Evolutionary conservation across 768 basidiomycete genomes (phyloP).

Genomic region (Suillus variegatus): DNA sequence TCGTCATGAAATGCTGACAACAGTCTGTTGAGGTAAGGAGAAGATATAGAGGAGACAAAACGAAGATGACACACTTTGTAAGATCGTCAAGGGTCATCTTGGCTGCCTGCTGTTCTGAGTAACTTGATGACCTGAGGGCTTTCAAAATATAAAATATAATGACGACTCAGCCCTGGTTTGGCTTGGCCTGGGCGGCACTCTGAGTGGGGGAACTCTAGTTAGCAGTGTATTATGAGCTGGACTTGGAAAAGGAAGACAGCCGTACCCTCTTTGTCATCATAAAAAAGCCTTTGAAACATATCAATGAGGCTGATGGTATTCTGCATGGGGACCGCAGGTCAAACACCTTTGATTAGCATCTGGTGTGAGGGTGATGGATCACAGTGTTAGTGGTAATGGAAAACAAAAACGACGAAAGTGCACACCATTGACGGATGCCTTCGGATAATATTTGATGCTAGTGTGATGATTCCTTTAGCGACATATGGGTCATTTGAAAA

Average conservation of each 20-base stretch:
- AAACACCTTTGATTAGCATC: neutral
- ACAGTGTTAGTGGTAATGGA: no score
- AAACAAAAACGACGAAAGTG: neutral
- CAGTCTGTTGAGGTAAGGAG: constrained; percentile 60
- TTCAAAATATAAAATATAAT: neutral
- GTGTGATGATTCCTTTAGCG: no score
- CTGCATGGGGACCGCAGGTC: neutral
- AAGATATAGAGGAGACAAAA: neutral
- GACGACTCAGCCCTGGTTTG: neutral
- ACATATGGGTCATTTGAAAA: no score
- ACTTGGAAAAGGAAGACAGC: neutral
- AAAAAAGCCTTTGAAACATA: no score
- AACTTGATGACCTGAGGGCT: constrained; percentile 26
- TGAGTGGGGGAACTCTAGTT: neutral
- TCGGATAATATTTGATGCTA: no score
- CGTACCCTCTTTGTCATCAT: neutral
- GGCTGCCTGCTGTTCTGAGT: constrained; percentile 76
- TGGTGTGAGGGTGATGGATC: no score
- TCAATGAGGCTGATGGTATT: neutral
- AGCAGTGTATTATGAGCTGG: neutral
- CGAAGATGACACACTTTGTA: constrained; percentile 60
- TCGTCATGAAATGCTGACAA: neutral
- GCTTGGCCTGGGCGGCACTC: no score
- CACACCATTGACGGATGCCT: no score
- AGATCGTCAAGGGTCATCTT: constrained; percentile 95